Base-by-base conservation (phyloP, 257 asterid genomes). In the Salvia splendens region DNA sequence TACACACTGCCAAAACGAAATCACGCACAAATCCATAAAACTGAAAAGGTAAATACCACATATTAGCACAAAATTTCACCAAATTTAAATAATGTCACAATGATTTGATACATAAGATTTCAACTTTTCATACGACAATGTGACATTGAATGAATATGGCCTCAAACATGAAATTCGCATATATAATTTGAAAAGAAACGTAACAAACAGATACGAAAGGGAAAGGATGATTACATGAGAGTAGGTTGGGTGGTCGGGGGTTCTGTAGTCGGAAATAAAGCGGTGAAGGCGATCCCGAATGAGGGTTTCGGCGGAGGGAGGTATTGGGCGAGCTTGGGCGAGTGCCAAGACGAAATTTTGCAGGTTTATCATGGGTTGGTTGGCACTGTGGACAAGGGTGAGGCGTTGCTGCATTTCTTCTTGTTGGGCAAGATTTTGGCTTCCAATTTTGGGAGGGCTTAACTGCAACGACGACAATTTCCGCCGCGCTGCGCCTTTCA, bases 221-320 rank as follows among this genome's bases (percentile, higher is more conserved):
- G 2, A 38, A 38, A 38, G 2, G 40, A 49, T 45, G 20, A 28
- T 73, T 79, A 83, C 88, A 79, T 83, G 81, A 5, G 85, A 74
- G 67, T 83, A 83, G 55, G 88, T 85, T 11, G 80, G 85, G 64
- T 83, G 88, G 55, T 78, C 79, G 6, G 88, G 85, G 38, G 80
- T 75, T 57, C 40, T 70, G 68, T 68, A 75, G 33, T 68, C 64
- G 2, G 79, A 70, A 28, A 45, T 71, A 12, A 79, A 76, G 43
- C 55, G 64, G 24, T 54, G 12, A 40, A 78, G 32, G 43, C 78
- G 82, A 32, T 59, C 61, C 28, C 72, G 78, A 58, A 78, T 53
- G 50, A 72, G 68, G 61, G 73, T 43, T 69, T 71, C 72, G 11
- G 30, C 11, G 30, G 74, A 14, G 30, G 30, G 30, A 24, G 30